Evolutionary conservation across 192 early-diverging fungal genomes (phyloP), one percentile per base, ranked within the genome.

Genomic region (Ramicandelaber brevisporus): DNA sequence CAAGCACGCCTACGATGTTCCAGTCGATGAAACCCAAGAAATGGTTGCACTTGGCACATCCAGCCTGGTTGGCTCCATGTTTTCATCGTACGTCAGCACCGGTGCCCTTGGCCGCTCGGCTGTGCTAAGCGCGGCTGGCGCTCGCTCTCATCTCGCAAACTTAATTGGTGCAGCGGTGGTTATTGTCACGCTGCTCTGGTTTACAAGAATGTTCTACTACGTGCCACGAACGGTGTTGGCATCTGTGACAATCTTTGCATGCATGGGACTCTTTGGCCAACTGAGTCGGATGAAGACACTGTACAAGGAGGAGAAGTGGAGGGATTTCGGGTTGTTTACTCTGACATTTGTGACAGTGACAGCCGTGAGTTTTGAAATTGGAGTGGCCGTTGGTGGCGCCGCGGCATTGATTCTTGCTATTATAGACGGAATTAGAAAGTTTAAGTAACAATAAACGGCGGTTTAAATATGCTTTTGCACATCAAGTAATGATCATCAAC

Each of bases 121-220:
- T 5, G 32, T 34, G 11, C 15, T 22, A 22, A 11, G 9, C 32
- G 15, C n/a, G 16, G 21, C 21, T 16, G 32, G 32, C 6, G 21
- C 32, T 11, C 14, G 24, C 6, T 10, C 32, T 2, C 32, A 34
- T 12, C 17, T 34, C 17, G 17, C 32, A 15, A 21, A 14, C 21
- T 14, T 34, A 9, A 16, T 34, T n/a, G 24, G 20, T n/a, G 32
- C n/a, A 8, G 6, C 24, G 8, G 32, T 19, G 6, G 20, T 34
- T 0, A 12, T 12, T 7, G 10, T 21, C 32, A 22, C 32, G 4
- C 11, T 34, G 20, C 32, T 34, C 17, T 19, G 17, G 20, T 16
- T 34, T 4, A 34, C 32, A 3, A 19, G 20, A 13, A 12, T 34
- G 13, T 34, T 34, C 32, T 34, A 34, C 20, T 34, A 34, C 20